Evolutionary conservation across 371 early-diverging fungal species (phyloP).

Genomic region (Apophysomyces variabilis): DNA sequence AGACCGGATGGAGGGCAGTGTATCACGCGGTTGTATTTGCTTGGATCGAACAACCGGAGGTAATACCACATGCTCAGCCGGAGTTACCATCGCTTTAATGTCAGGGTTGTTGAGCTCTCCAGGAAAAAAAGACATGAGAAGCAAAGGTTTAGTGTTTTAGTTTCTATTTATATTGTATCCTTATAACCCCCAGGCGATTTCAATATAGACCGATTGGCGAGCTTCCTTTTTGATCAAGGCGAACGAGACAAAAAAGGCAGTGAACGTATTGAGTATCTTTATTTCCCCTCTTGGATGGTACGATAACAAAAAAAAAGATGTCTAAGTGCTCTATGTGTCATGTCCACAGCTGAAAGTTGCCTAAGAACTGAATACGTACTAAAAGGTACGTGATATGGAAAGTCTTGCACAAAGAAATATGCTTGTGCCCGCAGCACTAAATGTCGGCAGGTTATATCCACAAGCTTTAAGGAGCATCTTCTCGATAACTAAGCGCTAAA

Average conservation of each 20-base stretch:
- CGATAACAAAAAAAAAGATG: neutral
- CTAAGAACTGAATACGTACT: no score
- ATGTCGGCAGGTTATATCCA: no score
- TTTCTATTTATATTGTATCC: conserved; percentile 14
- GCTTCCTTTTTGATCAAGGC: conserved; percentile 9
- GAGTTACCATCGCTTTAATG: conserved; percentile 1
- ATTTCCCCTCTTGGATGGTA: neutral
- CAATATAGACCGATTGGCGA: conserved; percentile 34
- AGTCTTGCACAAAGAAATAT: neutral
- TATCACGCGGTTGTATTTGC: conserved; percentile 2
- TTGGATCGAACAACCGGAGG: neutral
- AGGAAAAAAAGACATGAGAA: conserved; percentile 17
- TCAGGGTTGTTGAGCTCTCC: neutral
- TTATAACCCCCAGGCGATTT: conserved; percentile 48
- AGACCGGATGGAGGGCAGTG: conserved; percentile 2
- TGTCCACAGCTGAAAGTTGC: no score
- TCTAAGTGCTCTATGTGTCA: no score
- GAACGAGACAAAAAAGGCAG: conserved; percentile 37
- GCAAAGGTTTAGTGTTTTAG: neutral
- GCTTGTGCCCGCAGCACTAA: no score
- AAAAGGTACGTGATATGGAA: neutral
- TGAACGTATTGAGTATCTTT: neutral
- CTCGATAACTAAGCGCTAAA: no score
- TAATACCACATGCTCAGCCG: neutral
- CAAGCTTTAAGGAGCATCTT: no score